phyloP scores from a whole-genome alignment of 2,329 filamentous ascomycete species.

The Monosporascus sp. region DNA sequence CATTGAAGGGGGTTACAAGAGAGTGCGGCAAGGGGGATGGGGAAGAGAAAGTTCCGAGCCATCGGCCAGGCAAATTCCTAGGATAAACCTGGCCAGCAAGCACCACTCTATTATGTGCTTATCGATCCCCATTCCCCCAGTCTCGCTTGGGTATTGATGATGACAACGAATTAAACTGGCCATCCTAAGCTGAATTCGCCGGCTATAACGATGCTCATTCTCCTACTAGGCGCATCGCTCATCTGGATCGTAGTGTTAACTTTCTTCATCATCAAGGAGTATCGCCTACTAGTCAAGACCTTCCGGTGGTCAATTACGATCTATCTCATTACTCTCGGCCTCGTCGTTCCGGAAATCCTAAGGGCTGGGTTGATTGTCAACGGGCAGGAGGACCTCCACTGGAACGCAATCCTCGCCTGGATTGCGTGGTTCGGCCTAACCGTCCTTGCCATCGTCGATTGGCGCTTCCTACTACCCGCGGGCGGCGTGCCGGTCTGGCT shows the following conservation, averaged over 20 bases:
- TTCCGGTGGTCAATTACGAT: slow-evolving; percentile 16
- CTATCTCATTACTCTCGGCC: slow-evolving; percentile 17
- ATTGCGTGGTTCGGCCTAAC: slow-evolving; percentile 16
- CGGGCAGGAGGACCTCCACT: slow-evolving; percentile 9
- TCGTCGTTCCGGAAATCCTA: slow-evolving; percentile 14
- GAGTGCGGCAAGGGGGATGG: no score
- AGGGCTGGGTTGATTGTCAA: slow-evolving; percentile 15
- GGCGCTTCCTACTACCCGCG: slow-evolving; percentile 13
- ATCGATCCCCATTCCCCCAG: no score
- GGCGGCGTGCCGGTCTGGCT: slow-evolving; percentile 3
- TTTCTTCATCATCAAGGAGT: slow-evolving; percentile 15
- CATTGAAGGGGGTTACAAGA: no score
- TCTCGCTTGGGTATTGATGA: neutral
- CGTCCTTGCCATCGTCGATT: slow-evolving; percentile 6
- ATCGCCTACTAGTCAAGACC: slow-evolving; percentile 13
- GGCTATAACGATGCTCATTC: slow-evolving; percentile 9
- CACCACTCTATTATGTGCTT: no score
- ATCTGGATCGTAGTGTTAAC: slow-evolving; percentile 16
- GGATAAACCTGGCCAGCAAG: no score
- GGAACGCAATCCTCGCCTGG: slow-evolving; percentile 15
- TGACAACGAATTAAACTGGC: neutral
- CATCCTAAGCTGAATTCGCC: neutral
- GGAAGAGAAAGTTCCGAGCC: no score
- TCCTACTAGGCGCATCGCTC: slow-evolving; percentile 12
- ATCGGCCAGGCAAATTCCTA: no score